Base-by-base conservation (phyloP, 768 basidiomycete species). In the Suillus decipiens region DNA sequence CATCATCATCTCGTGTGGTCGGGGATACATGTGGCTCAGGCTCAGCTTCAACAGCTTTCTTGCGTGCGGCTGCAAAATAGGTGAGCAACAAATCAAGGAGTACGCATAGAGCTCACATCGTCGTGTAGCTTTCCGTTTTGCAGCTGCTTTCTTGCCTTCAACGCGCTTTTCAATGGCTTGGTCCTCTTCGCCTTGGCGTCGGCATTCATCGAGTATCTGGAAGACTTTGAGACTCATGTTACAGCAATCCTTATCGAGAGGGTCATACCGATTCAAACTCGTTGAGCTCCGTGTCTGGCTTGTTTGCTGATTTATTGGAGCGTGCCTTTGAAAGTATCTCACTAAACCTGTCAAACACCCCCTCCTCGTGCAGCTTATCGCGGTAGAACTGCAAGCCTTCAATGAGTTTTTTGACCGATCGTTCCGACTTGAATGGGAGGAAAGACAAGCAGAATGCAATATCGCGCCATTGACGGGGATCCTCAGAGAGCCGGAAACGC, bases 401-500 rank as follows among this genome's bases (percentile, higher is more conserved):
- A 68, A 95, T 92, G 64, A 99, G 85, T 74, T 96, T 97, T 85
- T 97, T 98, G 69, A 98, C 87, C 0, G 95, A 96, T 37, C 92
- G 86, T 68, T 99, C 97, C 1, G 95, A 96, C 73, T 98, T 98
- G 90, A 93, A 99, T 0, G 95, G 96, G 17, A 99, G 82, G 2
- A 98, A 77, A 0, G 96, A 95, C 3, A 99, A 79, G 73, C 96
- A 99, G 77, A 89, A 99, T 1, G 96, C 93, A 63, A 99, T 95
- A 71, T 99, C 96, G 28, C 95, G 86, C 97, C 97, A 99, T 72
- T 99, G 97, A 6, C 96, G 85, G 17, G 93, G 85, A 36, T 96
- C 94, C 47, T 92, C 90, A 0, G 91, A 87, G 4, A 93, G 80
- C 28, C 91, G 84, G 88, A 99, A 98, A 9, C 96, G 87, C 70